Conservation (phyloP, 805 yeast species). For the Saturnispora zaruensis region DNA sequence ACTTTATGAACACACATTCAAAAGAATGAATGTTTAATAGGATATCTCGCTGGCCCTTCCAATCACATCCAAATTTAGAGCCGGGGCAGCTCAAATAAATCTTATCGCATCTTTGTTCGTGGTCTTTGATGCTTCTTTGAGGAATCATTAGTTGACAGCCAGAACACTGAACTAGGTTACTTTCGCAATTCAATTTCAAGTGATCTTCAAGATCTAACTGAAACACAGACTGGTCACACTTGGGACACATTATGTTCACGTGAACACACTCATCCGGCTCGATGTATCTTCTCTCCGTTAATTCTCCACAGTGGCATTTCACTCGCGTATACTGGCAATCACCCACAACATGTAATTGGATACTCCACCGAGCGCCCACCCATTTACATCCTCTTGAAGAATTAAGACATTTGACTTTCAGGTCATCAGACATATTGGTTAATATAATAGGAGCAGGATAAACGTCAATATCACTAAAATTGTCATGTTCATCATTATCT, state of each 20-base stretch:
- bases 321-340: slow-evolving; percentile 34
- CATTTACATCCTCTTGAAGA: slow-evolving; percentile 45
- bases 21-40: slow-evolving; percentile 21
- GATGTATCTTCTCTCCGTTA: slow-evolving; percentile 18
- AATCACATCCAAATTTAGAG: slow-evolving; percentile 39
- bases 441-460: slow-evolving; percentile 50
- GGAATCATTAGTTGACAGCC: slow-evolving; percentile 39
- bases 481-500: slow-evolving; percentile 10
- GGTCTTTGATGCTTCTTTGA: slow-evolving; percentile 30
- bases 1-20: slow-evolving; percentile 25
- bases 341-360: slow-evolving; percentile 39
- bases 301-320: slow-evolving; percentile 25
- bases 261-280: slow-evolving; percentile 32
- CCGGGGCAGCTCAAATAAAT: slow-evolving; percentile 40
- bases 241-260: slow-evolving; percentile 27
- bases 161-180: slow-evolving; percentile 31
- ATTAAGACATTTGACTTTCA: slow-evolving; percentile 48
- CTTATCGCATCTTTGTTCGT: slow-evolving; percentile 35
- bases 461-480: slow-evolving; percentile 22
- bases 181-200: slow-evolving; percentile 31
- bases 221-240: slow-evolving; percentile 29
- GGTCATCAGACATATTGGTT: slow-evolving; percentile 52
- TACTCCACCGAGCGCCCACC: slow-evolving; percentile 51
- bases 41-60: slow-evolving; percentile 33
- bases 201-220: slow-evolving; percentile 29